Percentiles rank a stretch among this genome's conserved stretches.
These are phyloP conservation scores for Mycogone perniciosa DNA, from an alignment of 2,329 filamentous ascomycete genomes.

Conservation along the genomic window DNA sequence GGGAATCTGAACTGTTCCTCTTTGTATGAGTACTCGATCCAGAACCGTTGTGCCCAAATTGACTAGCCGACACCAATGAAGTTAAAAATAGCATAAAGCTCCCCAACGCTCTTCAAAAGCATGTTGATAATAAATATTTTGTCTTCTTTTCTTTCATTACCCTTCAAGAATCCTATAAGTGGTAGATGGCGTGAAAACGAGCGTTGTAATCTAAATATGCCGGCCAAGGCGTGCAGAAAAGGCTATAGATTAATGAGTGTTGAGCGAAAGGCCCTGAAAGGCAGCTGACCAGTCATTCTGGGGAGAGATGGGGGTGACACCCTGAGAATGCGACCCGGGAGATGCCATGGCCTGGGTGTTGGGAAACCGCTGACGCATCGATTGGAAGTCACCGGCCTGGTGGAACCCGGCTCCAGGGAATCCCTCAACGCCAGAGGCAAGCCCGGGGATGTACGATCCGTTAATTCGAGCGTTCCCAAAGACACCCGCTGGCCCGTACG, in stretches of 20 bases:
- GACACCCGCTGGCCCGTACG: conserved; percentile 26
- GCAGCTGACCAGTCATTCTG: conserved; percentile 55
- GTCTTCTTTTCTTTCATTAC: conserved; percentile 11
- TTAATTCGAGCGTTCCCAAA: conserved; percentile 29
- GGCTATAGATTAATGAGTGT: conserved; percentile 43
- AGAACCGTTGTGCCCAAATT: not conserved
- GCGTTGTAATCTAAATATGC: conserved; percentile 9
- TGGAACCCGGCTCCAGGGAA: conserved; percentile 26
- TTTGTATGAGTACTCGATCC: not conserved
- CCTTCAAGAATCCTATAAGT: conserved; percentile 3
- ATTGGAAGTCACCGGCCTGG: conserved; percentile 38
- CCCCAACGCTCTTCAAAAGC: not conserved
- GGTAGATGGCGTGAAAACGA: conserved; percentile 4
- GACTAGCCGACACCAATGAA: not conserved
- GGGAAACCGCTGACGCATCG: conserved; percentile 42
- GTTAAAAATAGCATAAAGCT: not conserved
- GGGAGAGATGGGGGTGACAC: conserved; percentile 34
- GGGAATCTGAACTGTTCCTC: not conserved
- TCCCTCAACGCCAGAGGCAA: conserved; percentile 24
- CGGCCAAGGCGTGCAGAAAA: not conserved
- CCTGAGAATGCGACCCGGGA: conserved; percentile 30
- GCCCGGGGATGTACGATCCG: conserved; percentile 23
- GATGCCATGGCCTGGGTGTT: conserved; percentile 33
- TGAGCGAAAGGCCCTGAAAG: conserved; percentile 68
- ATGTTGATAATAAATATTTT: conserved; percentile 4